Evolutionary conservation across 805 yeast species (phyloP).

Genomic region (Barnettozyma siamensis): DNA sequence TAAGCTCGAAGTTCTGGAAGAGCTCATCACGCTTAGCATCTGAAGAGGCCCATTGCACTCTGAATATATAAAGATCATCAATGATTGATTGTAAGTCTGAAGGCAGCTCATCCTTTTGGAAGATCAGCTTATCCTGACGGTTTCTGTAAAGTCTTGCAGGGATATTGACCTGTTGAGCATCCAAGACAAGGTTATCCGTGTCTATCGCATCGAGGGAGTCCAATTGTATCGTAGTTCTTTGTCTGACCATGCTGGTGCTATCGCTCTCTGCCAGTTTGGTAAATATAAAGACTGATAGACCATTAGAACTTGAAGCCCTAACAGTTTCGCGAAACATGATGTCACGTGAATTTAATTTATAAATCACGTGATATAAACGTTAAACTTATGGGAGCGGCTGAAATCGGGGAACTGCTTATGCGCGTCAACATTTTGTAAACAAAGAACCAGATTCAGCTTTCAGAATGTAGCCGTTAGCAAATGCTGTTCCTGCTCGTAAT

Average conservation of each 20-base stretch:
- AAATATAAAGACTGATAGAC: too few species aligned
- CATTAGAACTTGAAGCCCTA: too few species aligned
- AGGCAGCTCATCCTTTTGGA: constrained; percentile 17
- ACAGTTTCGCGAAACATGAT: too few species aligned
- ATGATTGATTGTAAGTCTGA: constrained; percentile 10
- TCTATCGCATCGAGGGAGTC: constrained; percentile 18
- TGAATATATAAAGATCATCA: constrained; percentile 13
- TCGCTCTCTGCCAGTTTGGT: too few species aligned
- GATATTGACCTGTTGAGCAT: constrained; percentile 12
- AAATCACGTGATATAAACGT: too few species aligned
- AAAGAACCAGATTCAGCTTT: too few species aligned
- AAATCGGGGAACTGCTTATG: too few species aligned
- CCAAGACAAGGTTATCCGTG: constrained; percentile 19
- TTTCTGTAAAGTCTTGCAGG: constrained; percentile 17
- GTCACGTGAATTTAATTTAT: too few species aligned
- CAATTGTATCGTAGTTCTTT: constrained; percentile 18
- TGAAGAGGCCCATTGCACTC: constrained; percentile 17
- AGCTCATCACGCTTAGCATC: constrained; percentile 4
- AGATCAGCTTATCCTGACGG: constrained; percentile 19
- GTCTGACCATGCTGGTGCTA: constrained; percentile 11
- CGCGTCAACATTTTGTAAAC: too few species aligned
- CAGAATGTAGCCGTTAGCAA: too few species aligned
- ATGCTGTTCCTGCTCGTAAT: too few species aligned
- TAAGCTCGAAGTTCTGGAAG: constrained; percentile 18
- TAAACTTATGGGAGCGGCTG: too few species aligned